Evolutionary conservation across 1,284 basidiomycete genomes (phyloP).

Genomic region (Hymenochaete sp.): DNA sequence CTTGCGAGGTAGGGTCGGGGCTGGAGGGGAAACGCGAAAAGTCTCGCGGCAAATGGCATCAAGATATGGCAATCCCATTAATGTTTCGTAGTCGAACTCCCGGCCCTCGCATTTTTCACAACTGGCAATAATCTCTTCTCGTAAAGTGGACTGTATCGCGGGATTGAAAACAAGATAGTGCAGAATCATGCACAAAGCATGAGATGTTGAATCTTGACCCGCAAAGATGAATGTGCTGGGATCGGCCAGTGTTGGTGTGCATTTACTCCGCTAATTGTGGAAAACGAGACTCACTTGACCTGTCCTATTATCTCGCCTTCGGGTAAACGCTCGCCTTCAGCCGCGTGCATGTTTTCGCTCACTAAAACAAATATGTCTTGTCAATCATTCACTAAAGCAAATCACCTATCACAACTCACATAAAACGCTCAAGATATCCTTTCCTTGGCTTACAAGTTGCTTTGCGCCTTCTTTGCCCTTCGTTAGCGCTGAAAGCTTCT

Average conservation of each 20-base stretch:
- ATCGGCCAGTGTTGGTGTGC: background rate
- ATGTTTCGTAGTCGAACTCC: constrained; percentile 30
- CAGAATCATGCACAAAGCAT: constrained; percentile 23
- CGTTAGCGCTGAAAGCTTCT: constrained; percentile 21
- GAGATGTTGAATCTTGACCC: constrained; percentile 27
- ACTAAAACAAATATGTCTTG: constrained; percentile 21
- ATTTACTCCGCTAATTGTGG: background rate
- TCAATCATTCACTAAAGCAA: background rate
- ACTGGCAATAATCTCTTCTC: constrained; percentile 23
- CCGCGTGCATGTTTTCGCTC: constrained; percentile 15
- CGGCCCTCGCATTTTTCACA: constrained; percentile 20
- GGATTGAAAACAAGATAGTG: constrained; percentile 24
- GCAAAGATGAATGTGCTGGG: constrained; percentile 26
- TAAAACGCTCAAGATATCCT: constrained; percentile 28
- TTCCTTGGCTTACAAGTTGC: constrained; percentile 23
- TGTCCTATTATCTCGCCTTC: constrained; percentile 13
- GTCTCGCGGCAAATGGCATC: constrained; percentile 42
- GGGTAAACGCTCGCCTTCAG: constrained; percentile 10
- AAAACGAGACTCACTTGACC: constrained; percentile 23
- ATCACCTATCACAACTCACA: constrained; percentile 20
- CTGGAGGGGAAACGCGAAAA: constrained; percentile 37
- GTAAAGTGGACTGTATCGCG: constrained; percentile 23
- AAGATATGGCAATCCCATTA: constrained; percentile 33
- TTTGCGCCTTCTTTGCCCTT: constrained; percentile 18
- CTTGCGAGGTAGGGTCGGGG: constrained; percentile 29